A percentile compares a stretch with the other conserved stretches of the same genome.
These are phyloP conservation scores for Saturnispora halmiae DNA, from an alignment of 805 yeast species.

Conservation along the genomic window DNA sequence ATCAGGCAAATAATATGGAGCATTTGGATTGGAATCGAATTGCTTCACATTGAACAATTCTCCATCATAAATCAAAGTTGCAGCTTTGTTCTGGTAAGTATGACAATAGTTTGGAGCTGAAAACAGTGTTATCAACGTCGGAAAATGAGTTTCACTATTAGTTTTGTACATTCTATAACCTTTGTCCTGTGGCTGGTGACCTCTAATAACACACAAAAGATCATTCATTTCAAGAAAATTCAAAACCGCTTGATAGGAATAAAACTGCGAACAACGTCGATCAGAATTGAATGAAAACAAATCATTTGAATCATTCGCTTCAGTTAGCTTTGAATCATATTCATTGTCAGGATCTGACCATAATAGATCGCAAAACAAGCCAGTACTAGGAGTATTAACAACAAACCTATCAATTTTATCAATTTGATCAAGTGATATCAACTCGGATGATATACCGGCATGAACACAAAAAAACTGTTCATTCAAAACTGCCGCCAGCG, in stretches of 20 bases:
- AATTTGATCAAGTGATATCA: conserved; percentile 60
- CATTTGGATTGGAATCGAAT: conserved; percentile 64
- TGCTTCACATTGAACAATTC: conserved; percentile 91
- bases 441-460: conserved; percentile 88
- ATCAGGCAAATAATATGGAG: conserved; percentile 90
- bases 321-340: conserved; percentile 42
- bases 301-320: conserved; percentile 25
- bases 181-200: conserved; percentile 96
- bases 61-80: conserved; percentile 82
- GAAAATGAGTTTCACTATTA: conserved; percentile 88
- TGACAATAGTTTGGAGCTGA: conserved; percentile 93
- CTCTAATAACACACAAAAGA: conserved; percentile 74
- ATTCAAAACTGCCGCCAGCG: conserved; percentile 83
- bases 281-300: conserved; percentile 60
- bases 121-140: conserved; percentile 80
- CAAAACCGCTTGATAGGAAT: conserved; percentile 74
- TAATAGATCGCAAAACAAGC: conserved; percentile 84
- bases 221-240: conserved; percentile 70
- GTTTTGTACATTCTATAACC: conserved; percentile 92
- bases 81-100: conserved; percentile 87
- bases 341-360: conserved; percentile 95
- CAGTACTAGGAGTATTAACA: conserved; percentile 80
- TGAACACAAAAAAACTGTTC: conserved; percentile 92
- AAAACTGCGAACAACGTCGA: conserved; percentile 89
- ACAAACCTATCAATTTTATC: conserved; percentile 64